Evolutionary conservation across 1,139 yeast genomes (phyloP), one percentile per base, ranked within the genome.

Genomic region (Scheffersomyces lignicola): DNA sequence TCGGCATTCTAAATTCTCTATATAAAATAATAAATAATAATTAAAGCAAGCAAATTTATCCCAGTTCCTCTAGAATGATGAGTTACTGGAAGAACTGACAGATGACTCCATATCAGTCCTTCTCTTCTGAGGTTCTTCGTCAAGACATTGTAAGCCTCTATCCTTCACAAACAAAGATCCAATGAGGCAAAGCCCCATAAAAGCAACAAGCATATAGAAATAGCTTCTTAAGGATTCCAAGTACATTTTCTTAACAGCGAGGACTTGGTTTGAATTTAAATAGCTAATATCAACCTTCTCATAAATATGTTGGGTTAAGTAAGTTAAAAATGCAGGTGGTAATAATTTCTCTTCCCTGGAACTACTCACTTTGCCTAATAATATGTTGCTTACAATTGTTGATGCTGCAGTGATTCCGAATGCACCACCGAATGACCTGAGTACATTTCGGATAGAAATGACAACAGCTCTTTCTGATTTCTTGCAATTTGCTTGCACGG

Each of bases 351-450:
- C 20, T 7, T 25, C 23, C 21, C 36, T 36, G 18, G 36, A 31
- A 8, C 32, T 14, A 7, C 33, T 13, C n/a, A 48, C 43, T 29
- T 44, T 41, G 10, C 37, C 39, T 21, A 51, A 37, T 18, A 50
- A 43, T 3, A 52, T 37, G 29, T 53, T 53, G 35, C 56, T 51
- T 7, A 57, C 53, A 21, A 53, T 52, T 14, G 56, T 47, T 5
- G 62, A 54, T 5, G 56, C 58, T 29, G 53, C 35, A 4, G 62
- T 58, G 20, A 53, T 54, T n/a, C 64, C 64, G 12, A 56, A 49
- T 2, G 82, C 71, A 17, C 80, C 80, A 24, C 83, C 83, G 34
- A 77, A 64, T 1, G 76, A 69, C 39, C 83, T 53, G 32, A 74
- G 44, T 8, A 76, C 72, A 43, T 76, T 76, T 49, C 83, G 60